Evolutionary conservation across 352 stramenopile species (phyloP).

Genomic region (Saprolegnia parasitica): DNA sequence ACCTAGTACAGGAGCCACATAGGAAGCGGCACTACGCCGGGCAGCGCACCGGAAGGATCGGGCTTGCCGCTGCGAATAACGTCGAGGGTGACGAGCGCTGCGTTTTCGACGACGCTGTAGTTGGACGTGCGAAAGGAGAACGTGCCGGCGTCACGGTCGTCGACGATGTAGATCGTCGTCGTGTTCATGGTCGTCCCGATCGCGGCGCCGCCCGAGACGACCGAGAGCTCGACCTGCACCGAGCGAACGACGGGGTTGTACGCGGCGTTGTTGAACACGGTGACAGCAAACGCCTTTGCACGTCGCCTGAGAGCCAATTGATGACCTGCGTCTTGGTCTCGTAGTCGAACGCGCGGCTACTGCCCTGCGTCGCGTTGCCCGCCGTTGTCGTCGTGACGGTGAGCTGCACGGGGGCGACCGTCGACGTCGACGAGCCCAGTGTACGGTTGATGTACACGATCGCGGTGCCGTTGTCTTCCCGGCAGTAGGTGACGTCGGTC

Average conservation of each 20-base stretch:
- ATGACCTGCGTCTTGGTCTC: slow-evolving; percentile 43
- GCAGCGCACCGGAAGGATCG: slow-evolving; percentile 32
- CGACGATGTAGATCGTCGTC: slow-evolving; percentile 68
- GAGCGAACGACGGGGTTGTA: slow-evolving; percentile 47
- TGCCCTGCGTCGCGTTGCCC: slow-evolving; percentile 59
- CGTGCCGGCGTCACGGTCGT: slow-evolving; percentile 67
- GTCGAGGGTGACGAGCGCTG: slow-evolving; percentile 39
- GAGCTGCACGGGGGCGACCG: slow-evolving; percentile 51
- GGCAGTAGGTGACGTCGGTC: slow-evolving; percentile 46
- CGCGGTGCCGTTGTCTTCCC: slow-evolving; percentile 59
- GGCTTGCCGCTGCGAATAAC: slow-evolving; percentile 45
- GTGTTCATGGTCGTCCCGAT: slow-evolving; percentile 40
- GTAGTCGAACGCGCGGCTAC: slow-evolving; percentile 65
- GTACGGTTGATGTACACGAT: slow-evolving; percentile 50
- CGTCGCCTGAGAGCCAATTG: slow-evolving; percentile 51
- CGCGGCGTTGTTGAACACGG: slow-evolving; percentile 65
- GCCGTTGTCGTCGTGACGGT: slow-evolving; percentile 45
- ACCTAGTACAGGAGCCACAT: not conserved
- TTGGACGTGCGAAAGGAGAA: slow-evolving; percentile 49
- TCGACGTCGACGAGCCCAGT: slow-evolving; percentile 51
- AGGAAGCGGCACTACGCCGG: not conserved
- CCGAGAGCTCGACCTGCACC: slow-evolving; percentile 49
- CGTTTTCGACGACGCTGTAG: slow-evolving; percentile 65
- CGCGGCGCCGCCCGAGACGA: slow-evolving; percentile 47
- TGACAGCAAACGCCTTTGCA: slow-evolving; percentile 53